Conservation (phyloP, 140 eudicot genomes). For the Oenanthe javanica region DNA sequence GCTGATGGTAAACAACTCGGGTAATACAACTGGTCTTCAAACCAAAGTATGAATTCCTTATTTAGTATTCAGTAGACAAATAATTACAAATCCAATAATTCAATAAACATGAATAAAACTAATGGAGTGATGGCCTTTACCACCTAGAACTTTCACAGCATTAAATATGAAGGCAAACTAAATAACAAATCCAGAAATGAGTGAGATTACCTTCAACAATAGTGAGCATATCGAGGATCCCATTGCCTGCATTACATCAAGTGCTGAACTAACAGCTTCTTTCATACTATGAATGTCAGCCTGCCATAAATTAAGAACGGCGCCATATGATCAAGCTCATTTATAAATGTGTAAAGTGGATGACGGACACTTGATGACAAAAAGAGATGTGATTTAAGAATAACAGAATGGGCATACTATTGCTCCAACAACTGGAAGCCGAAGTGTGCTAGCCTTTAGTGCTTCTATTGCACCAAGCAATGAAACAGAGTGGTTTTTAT, state of each 20-base stretch:
- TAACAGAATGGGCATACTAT: constrained; percentile 37
- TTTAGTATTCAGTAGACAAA: background rate
- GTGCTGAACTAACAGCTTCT: constrained; percentile 78
- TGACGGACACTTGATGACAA: background rate
- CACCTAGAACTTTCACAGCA: background rate
- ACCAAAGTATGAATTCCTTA: background rate
- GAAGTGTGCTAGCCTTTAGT: constrained; percentile 95
- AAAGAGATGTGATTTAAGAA: background rate
- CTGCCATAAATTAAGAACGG: constrained; percentile 27
- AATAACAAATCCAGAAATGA: background rate
- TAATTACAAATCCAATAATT: background rate
- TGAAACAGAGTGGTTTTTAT: constrained; percentile 70
- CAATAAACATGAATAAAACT: background rate
- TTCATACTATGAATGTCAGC: constrained; percentile 79
- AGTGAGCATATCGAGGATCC: constrained; percentile 61
- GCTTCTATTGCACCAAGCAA: constrained; percentile 93
- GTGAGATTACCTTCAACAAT: constrained; percentile 43
- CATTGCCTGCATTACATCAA: constrained; percentile 87
- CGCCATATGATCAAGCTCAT: constrained; percentile 6
- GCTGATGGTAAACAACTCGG: background rate
- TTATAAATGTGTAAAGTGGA: background rate
- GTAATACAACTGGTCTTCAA: background rate
- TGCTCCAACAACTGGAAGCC: constrained; percentile 93
- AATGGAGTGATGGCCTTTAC: background rate
- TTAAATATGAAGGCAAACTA: background rate